phyloP scores from a whole-genome alignment of 2,329 filamentous ascomycete species.

The Xylaria sp. region DNA sequence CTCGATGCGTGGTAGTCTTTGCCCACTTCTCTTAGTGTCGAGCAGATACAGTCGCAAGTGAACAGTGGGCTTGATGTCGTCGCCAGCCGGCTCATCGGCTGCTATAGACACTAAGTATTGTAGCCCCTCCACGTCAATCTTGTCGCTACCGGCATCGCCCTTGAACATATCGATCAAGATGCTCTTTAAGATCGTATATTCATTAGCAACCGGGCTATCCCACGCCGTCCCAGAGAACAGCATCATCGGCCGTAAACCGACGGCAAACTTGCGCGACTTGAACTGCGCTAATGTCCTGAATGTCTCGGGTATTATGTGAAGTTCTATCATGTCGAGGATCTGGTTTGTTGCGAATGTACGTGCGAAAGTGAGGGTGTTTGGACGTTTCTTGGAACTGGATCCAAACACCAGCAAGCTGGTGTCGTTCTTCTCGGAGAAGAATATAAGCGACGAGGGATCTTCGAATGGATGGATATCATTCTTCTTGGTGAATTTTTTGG shows the following conservation, averaged over 20 bases:
- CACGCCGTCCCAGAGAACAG: slow-evolving; percentile 91
- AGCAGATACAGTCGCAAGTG: slow-evolving; percentile 86
- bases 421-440: slow-evolving; percentile 97
- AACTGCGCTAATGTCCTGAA: slow-evolving; percentile 79
- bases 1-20: slow-evolving; percentile 89
- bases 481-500: slow-evolving; percentile 96
- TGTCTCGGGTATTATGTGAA: slow-evolving; percentile 80
- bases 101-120: slow-evolving; percentile 89
- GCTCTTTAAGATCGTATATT: slow-evolving; percentile 87
- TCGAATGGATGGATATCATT: slow-evolving; percentile 96
- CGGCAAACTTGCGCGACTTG: slow-evolving; percentile 77
- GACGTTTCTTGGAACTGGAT: slow-evolving; percentile 90
- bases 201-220: slow-evolving; percentile 80
- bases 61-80: slow-evolving; percentile 65
- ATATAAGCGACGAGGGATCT: slow-evolving; percentile 86
- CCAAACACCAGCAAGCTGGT: slow-evolving; percentile 86
- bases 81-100: slow-evolving; percentile 70
- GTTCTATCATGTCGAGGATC: slow-evolving; percentile 93
- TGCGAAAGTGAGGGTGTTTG: slow-evolving; percentile 84
- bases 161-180: slow-evolving; percentile 92
- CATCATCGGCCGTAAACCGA: slow-evolving; percentile 89
- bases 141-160: slow-evolving; percentile 76
- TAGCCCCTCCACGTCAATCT: slow-evolving; percentile 93
- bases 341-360: slow-evolving; percentile 83
- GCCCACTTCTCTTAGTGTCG: slow-evolving; percentile 84